Evolutionary conservation across 2,329 filamentous ascomycete genomes (phyloP), one percentile per base, ranked within the genome.

Genomic region (Ceratocystis colombiana): DNA sequence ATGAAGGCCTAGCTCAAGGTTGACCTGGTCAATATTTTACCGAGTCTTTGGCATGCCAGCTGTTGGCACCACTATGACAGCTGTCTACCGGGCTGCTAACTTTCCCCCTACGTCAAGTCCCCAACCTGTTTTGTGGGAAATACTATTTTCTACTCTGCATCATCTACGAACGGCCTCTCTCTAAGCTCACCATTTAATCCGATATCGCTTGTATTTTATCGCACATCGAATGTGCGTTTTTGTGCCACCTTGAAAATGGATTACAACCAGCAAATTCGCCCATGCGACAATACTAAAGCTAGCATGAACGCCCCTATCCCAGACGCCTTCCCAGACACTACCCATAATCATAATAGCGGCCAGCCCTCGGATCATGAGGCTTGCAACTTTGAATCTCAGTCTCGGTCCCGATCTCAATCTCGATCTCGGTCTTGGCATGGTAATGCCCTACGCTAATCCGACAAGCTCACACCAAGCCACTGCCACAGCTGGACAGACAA

Each of bases 341-440:
- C 37, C 12, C 37, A 46, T 33, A 33, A 33, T 28, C 33, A 20
- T 8, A 37, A n/a, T 44, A 25, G 44, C 41, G 64, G 57, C 61
- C 50, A 62, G 65, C 48, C 22, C 22, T 62, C 53, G 62, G 61
- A 64, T 30, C 22, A 69, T 44, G 69, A 66, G 62, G 69, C 71
- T 28, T 68, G 72, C 68, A 37, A 37, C 25, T 37, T n/a, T 33
- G 25, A 17, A 59, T 59, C 55, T n/a, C 55, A 70, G 72, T 59
- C 55, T 37, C 55, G 55, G n/a, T 59, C 55, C 17, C 55, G 55
- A 20, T 59, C 55, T 37, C 55, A 30, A 20, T 59, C 55, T 30
- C 41, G 53, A 73, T 74, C 76, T 72, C 78, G 75, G 75, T 75
- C 77, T 76, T 76, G 78, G 77, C 79, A 81, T 77, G 79, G 77